Evolutionary conservation across 148 eudicot genomes (phyloP).

Genomic region (Selenicereus undatus): DNA sequence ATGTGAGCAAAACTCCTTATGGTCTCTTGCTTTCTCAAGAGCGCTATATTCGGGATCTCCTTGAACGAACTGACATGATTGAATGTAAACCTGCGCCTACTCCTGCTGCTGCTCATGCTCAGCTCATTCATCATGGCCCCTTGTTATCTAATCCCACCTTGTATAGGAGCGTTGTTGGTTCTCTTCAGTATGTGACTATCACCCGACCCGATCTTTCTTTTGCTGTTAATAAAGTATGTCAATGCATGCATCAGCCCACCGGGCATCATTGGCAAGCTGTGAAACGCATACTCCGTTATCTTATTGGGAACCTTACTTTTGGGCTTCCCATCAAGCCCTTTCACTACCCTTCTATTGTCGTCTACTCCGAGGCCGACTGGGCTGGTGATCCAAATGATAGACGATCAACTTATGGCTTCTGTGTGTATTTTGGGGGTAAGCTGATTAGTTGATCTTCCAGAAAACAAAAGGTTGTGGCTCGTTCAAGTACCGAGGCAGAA

Average conservation of each 20-base stretch:
- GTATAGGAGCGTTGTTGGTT: conserved; percentile 7
- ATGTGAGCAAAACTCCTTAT: not conserved
- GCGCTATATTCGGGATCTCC: not conserved
- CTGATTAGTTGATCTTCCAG: conserved; percentile 4
- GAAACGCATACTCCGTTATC: conserved; percentile 1
- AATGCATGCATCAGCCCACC: conserved; percentile 1
- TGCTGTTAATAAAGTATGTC: not conserved
- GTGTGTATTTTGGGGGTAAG: not conserved
- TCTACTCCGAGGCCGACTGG: too few relatives aligned
- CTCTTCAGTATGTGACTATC: conserved; percentile 3
- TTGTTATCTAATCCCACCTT: not conserved
- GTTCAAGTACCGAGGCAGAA: not conserved
- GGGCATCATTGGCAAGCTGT: conserved; percentile 1
- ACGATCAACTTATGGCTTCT: too few relatives aligned
- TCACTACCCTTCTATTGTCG: too few relatives aligned
- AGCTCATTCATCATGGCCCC: not conserved
- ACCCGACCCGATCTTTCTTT: conserved; percentile 1
- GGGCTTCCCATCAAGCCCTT: not conserved
- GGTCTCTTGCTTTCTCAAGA: not conserved
- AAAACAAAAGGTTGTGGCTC: conserved; percentile 4
- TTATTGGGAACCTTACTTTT: not conserved
- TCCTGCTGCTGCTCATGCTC: not conserved
- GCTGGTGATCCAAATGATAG: too few relatives aligned
- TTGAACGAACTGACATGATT: not conserved
- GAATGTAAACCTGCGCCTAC: not conserved